Base-by-base conservation (phyloP, 495 filamentous ascomycete genomes). In the Friedmanniomyces simplex region DNA sequence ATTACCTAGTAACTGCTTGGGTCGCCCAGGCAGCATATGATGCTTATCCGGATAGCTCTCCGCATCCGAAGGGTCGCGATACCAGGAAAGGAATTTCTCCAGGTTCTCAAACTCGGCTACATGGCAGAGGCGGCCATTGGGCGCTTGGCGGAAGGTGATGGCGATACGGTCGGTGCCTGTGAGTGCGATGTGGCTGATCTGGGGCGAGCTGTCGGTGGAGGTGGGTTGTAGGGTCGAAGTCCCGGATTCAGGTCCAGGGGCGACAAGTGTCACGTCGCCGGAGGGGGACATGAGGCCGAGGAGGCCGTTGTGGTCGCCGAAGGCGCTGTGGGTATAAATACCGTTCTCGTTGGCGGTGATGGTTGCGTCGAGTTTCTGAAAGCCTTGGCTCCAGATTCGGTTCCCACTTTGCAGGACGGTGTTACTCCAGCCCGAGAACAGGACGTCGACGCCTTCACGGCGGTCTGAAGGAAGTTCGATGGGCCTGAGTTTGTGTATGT, bases 1-100 rank as follows among this genome's bases (percentile, higher is more conserved):
- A 54, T 72, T 76, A 41, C 79, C 72, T 25, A 73, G 62, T 0
- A 85, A 59, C 46, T 82, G 76, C n/a, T 53, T 55, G 20, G 52
- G 37, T 13, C 50, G 52, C 12, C 57, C 54, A 12, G 55, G 60
- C n/a, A 63, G 26, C 49, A 59, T 60, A 32, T 60, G 62, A 13
- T 61, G 53, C 25, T n/a, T 25, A 13, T 42, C 26, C 11, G 55
- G 34, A 10, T 54, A 18, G 8, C 11, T 11, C 1, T 55, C 14
- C 11, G 18, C 20, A 4, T 25, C 45, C n/a, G 54, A 26, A 16
- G 61, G 49, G 26, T 61, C 54, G 20, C 24, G 13, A 28, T 58
- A 60, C 63, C 63, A 66, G 13, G 2, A 25, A 1, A 45, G 13
- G 46, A 66, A 66, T 11, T 14, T 45, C 4, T 45, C 28, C 12